Evolutionary conservation across 441 rosid species (phyloP).

Genomic region (Pelargonium australe): DNA sequence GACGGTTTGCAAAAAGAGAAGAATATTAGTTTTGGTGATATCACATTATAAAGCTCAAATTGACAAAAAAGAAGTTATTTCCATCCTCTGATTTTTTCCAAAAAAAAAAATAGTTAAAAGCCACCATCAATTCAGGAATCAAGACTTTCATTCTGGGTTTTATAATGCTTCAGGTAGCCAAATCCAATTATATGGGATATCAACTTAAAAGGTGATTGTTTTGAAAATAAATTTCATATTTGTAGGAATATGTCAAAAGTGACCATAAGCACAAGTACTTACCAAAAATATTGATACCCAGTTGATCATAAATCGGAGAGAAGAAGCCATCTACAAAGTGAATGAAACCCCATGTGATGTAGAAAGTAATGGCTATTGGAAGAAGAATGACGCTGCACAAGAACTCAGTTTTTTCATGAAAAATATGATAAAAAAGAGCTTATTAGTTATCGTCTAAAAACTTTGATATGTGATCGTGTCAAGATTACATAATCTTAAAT

Average conservation of each 20-base stretch:
- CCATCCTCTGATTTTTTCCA: neutral
- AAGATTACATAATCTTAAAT: neutral
- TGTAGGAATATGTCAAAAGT: neutral
- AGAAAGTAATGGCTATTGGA: constrained; percentile 39
- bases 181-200: neutral
- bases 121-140: neutral
- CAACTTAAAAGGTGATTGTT: too few species aligned
- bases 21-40: neutral
- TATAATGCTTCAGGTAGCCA: neutral
- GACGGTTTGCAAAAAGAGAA: neutral
- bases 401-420: constrained; percentile 6
- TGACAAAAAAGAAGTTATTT: neutral
- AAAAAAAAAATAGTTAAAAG: neutral
- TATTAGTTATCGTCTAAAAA: neutral
- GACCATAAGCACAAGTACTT: constrained; percentile 10
- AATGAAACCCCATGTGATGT: constrained; percentile 35
- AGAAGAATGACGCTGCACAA: constrained; percentile 38
- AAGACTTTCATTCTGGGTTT: neutral
- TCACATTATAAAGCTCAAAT: constrained; percentile 3
- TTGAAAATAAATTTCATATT: neutral
- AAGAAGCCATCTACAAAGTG: constrained; percentile 42
- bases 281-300: constrained; percentile 39
- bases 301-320: constrained; percentile 36
- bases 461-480: neutral
- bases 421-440: neutral